A percentile compares a stretch with the other conserved stretches of the same genome.
Evolutionary conservation across 2,329 filamentous ascomycete species (phyloP).

Genomic region (Hypocreales sp.): DNA sequence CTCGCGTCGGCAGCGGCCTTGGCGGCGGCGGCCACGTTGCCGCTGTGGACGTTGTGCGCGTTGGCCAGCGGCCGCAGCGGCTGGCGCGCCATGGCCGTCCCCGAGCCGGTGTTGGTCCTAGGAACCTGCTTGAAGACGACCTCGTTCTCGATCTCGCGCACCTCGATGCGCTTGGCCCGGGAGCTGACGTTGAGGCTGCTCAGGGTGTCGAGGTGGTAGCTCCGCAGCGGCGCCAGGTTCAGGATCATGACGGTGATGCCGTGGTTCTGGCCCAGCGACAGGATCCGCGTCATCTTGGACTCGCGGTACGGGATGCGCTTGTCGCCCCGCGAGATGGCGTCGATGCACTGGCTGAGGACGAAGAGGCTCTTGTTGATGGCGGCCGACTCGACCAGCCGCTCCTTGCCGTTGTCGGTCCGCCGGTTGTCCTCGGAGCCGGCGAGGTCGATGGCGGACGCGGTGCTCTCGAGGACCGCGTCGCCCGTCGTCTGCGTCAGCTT

Average conservation of each 20-base stretch:
- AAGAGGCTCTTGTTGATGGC: slow-evolving; percentile 97
- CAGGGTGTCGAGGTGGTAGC: slow-evolving; percentile 85
- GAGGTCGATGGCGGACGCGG: slow-evolving; percentile 83
- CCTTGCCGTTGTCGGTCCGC: slow-evolving; percentile 83
- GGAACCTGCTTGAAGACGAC: slow-evolving; percentile 70
- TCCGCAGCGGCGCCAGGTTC: slow-evolving; percentile 79
- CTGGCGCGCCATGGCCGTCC: slow-evolving; percentile 42
- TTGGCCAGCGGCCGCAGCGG: slow-evolving; percentile 65
- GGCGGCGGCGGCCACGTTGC: slow-evolving; percentile 27
- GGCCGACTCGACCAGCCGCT: slow-evolving; percentile 83
- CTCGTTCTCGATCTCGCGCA: slow-evolving; percentile 90
- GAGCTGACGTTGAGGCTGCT: slow-evolving; percentile 93
- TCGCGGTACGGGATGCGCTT: slow-evolving; percentile 82
- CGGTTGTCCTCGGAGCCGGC: slow-evolving; percentile 94
- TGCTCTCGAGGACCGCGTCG: slow-evolving; percentile 57
- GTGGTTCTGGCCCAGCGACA: slow-evolving; percentile 86
- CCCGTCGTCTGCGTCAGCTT: slow-evolving; percentile 67
- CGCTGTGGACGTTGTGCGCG: slow-evolving; percentile 56
- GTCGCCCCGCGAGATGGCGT: slow-evolving; percentile 68
- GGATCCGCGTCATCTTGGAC: slow-evolving; percentile 92
- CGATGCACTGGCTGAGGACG: slow-evolving; percentile 85
- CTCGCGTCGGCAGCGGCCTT: slow-evolving; percentile 35
- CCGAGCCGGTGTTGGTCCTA: slow-evolving; percentile 28
- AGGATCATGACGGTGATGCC: slow-evolving; percentile 94
- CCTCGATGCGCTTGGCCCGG: slow-evolving; percentile 88